Base-by-base conservation (phyloP, 805 yeast species). In the Limtongia smithiae region DNA sequence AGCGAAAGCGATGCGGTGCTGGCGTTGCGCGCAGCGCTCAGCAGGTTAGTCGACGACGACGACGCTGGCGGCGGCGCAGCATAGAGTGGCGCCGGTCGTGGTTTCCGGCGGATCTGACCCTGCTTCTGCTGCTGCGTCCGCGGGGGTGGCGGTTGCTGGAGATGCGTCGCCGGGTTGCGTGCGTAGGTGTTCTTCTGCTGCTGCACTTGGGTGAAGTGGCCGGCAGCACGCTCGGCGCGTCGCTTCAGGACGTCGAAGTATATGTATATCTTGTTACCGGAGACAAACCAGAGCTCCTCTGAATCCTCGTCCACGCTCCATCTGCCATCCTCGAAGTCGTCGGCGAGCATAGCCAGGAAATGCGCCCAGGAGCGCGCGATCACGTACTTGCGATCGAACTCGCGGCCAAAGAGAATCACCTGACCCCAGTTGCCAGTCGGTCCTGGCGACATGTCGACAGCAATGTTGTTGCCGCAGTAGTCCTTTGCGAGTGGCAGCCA, bases 401-500 rank as follows among this genome's bases (percentile, higher is more conserved):
- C 97, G 63, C 97, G 81, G 34, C 98, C 98, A 67, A 86, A 91
- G 46, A 90, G 64, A 55, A 91, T 91, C 17, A 93, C 83, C 70
- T 91, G 98, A 33, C 97, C 98, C 78, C 85, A 81, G 50, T 72
- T 75, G 38, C 96, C 96, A 24, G 70, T 69, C 8, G 82, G 76
- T 6, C 88, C 96, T 1, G 93, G 91, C 2, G 86, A 82, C 51
- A 91, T 74, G 69, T 91, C 98, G 14, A 93, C 72, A 44, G 89
- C 98, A 56, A 91, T 82, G 66, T 89, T 90, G 70, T 91, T 91
- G 39, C 98, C 98, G 20, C 81, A 83, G 46, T 79, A 81, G 66
- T 91, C 98, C 41, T 91, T 87, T 33, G 86, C 80, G 44, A 91
- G 68, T 2, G 98, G 97, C 51, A 91, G 81, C 98, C 98, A 91